phyloP scores from a whole-genome alignment of 768 basidiomycete species.

The Lactarius pseudohatsudake region DNA sequence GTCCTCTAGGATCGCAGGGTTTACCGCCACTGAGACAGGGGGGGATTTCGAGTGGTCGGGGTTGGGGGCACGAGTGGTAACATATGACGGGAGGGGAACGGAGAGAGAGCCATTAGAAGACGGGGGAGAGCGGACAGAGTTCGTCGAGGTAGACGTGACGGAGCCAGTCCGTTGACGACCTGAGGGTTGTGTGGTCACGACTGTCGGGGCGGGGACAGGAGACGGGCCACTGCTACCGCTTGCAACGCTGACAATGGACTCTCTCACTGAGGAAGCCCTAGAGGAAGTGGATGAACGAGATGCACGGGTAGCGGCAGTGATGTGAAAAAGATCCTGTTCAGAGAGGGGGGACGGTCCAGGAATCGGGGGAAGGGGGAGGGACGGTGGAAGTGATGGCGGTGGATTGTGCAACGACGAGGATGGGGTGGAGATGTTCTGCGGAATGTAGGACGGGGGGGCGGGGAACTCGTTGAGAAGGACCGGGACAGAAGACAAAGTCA shows the following conservation, averaged over 20 bases:
- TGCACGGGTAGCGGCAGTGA: constrained; percentile 38
- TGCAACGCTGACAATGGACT: constrained; percentile 33
- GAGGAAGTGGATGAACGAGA: constrained; percentile 35
- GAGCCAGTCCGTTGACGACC: constrained; percentile 28
- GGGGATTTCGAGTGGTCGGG: constrained; percentile 13
- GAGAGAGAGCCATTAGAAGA: constrained; percentile 33
- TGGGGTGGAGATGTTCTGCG: constrained; percentile 27
- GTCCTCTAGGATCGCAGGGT: constrained; percentile 36
- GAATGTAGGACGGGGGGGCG: constrained; percentile 37
- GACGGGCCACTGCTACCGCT: constrained; percentile 31
- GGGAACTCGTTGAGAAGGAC: constrained; percentile 37
- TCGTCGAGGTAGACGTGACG: constrained; percentile 29
- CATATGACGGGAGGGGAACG: constrained; percentile 18
- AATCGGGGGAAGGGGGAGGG: constrained; percentile 60
- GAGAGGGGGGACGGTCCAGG: constrained; percentile 62
- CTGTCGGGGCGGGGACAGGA: constrained; percentile 29
- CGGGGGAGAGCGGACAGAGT: constrained; percentile 33
- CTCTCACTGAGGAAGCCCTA: constrained; percentile 31
- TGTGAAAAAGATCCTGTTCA: constrained; percentile 46
- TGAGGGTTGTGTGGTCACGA: not conserved
- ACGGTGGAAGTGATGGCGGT: constrained; percentile 58
- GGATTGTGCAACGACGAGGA: constrained; percentile 41
- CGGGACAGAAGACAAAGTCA: constrained; percentile 28
- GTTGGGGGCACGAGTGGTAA: constrained; percentile 1
- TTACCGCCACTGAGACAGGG: constrained; percentile 31